A percentile compares a stretch with the other conserved stretches of the same genome.
Evolutionary conservation across 768 basidiomycete genomes (phyloP).

Genomic region (Tremella mesenterica): DNA sequence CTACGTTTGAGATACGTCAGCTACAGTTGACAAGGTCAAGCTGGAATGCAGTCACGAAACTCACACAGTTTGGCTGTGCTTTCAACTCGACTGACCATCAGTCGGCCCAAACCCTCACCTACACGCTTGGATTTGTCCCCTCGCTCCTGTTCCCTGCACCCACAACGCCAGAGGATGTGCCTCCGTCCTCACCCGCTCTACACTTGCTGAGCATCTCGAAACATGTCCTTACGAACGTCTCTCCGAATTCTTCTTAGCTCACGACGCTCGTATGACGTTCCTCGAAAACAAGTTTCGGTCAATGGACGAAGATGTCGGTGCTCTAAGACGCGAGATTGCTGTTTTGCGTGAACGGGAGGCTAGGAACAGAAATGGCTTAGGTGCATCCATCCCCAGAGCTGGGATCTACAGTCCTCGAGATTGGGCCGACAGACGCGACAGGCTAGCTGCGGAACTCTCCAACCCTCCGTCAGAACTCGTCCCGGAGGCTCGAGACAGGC

Average conservation of each 20-base stretch:
- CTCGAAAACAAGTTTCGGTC: slow-evolving; percentile 12
- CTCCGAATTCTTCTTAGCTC: slow-evolving; percentile 13
- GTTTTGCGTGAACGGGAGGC: neutral
- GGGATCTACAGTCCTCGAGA: neutral
- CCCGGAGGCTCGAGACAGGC: neutral
- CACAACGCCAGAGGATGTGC: slow-evolving; percentile 22
- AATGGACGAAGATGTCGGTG: slow-evolving; percentile 8
- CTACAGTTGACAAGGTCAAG: neutral
- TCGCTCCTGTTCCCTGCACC: slow-evolving; percentile 18
- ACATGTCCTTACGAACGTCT: slow-evolving; percentile 26
- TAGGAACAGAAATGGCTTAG: neutral
- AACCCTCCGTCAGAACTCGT: neutral
- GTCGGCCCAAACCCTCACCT: slow-evolving; percentile 7
- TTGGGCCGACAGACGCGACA: neutral
- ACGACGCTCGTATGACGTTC: slow-evolving; percentile 11
- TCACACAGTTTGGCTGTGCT: too few species aligned
- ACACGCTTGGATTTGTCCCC: slow-evolving; percentile 27
- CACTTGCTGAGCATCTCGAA: slow-evolving; percentile 14
- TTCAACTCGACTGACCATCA: neutral
- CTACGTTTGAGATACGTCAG: neutral
- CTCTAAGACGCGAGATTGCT: slow-evolving; percentile 3
- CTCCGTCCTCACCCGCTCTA: slow-evolving; percentile 11
- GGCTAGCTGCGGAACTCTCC: neutral
- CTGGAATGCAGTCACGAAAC: too few species aligned
- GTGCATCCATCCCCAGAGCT: neutral